Evolutionary conservation across 2,329 filamentous ascomycete genomes (phyloP).

Genomic region (Davidsoniella eucalypti): DNA sequence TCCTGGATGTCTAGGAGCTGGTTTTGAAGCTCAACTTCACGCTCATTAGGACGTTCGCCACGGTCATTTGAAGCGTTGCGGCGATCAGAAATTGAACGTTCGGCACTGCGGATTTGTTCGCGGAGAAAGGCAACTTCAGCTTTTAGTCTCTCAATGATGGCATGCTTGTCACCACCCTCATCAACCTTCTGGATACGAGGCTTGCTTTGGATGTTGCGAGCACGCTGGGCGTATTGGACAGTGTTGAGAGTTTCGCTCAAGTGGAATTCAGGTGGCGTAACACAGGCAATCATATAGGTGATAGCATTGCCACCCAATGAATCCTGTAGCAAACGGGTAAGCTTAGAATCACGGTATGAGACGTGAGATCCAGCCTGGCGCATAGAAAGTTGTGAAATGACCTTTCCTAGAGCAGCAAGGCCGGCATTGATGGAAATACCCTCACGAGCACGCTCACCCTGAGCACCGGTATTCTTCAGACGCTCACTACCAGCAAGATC

Average conservation of each 20-base stretch:
- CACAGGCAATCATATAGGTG: conserved; percentile 98
- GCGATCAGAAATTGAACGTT: conserved; percentile 42
- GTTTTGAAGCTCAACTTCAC: conserved; percentile 82
- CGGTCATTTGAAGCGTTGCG: conserved; percentile 47
- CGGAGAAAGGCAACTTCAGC: conserved; percentile 86
- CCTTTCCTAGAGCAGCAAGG: conserved; percentile 85
- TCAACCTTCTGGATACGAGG: conserved; percentile 89
- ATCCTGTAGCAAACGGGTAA: conserved; percentile 88
- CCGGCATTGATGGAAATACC: conserved; percentile 98
- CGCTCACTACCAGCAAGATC: conserved; percentile 94
- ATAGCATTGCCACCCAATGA: conserved; percentile 93
- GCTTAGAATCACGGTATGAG: conserved; percentile 93
- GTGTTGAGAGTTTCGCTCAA: conserved; percentile 95
- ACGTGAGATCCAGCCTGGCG: conserved; percentile 77
- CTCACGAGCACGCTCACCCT: conserved; percentile 84
- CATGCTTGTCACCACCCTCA: conserved; percentile 74
- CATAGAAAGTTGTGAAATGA: conserved; percentile 93
- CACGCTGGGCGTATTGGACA: conserved; percentile 90
- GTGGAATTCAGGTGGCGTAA: conserved; percentile 93
- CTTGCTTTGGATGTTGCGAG: conserved; percentile 92
- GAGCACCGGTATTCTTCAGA: conserved; percentile 90
- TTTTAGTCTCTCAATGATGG: conserved; percentile 80
- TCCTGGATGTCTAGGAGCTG: conserved; percentile 86
- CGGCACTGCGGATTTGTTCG: conserved; percentile 80
- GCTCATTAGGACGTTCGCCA: conserved; percentile 62